These are phyloP conservation scores for Metschnikowia drakensbergensis DNA, from an alignment of 805 yeast species.

Conservation along the genomic window DNA sequence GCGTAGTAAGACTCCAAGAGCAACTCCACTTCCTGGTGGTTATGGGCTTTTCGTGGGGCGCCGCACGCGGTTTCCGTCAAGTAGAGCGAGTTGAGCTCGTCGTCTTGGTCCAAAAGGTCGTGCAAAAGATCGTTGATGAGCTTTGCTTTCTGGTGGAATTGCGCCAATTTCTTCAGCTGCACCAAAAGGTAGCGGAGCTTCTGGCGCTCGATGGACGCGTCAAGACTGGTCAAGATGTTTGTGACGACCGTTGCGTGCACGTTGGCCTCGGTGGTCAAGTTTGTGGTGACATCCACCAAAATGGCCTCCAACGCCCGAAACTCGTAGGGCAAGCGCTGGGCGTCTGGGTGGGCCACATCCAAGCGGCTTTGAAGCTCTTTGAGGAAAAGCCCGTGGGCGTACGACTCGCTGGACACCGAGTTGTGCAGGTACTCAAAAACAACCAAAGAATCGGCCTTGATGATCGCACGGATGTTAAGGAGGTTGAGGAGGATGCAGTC, in stretches of 20 bases:
- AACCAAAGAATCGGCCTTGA: slow-evolving; percentile 49
- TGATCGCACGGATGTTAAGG: slow-evolving; percentile 49
- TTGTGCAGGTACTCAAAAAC: slow-evolving; percentile 35
- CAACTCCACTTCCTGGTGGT: slow-evolving; percentile 87
- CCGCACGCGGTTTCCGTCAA: slow-evolving; percentile 57
- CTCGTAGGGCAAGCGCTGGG: slow-evolving; percentile 65
- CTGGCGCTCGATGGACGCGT: slow-evolving; percentile 74
- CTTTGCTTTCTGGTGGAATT: slow-evolving; percentile 78
- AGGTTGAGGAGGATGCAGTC: slow-evolving; percentile 46
- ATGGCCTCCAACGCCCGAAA: slow-evolving; percentile 87
- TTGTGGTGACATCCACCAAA: slow-evolving; percentile 71
- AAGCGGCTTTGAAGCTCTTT: slow-evolving; percentile 40
- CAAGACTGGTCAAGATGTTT: slow-evolving; percentile 72
- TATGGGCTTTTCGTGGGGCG: slow-evolving; percentile 46
- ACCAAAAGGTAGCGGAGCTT: slow-evolving; percentile 74
- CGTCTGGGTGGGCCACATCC: slow-evolving; percentile 25
- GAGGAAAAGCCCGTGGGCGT: slow-evolving; percentile 41
- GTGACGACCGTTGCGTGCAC: slow-evolving; percentile 74
- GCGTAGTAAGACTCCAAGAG: slow-evolving; percentile 85
- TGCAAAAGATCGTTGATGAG: slow-evolving; percentile 81
- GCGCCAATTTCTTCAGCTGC: slow-evolving; percentile 79
- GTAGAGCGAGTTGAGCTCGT: slow-evolving; percentile 76
- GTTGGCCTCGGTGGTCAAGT: slow-evolving; percentile 81
- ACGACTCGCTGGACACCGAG: slow-evolving; percentile 39
- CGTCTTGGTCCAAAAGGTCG: slow-evolving; percentile 84